Evolutionary conservation across 2,329 filamentous ascomycete species (phyloP).

Genomic region (Exophiala phaeomuriformis): DNA sequence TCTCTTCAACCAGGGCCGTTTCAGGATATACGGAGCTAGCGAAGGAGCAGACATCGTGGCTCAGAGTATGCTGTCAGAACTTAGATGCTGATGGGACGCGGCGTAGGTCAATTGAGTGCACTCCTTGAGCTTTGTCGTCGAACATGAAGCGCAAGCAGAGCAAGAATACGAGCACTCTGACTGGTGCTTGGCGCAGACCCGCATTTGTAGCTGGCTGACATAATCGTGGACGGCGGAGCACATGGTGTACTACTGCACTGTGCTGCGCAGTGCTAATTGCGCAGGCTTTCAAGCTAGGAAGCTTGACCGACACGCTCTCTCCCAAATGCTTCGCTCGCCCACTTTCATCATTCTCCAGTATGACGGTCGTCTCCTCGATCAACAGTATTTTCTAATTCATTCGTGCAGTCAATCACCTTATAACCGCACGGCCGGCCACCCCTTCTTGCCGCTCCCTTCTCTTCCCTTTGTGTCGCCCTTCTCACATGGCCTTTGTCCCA

Average conservation of each 20-base stretch:
- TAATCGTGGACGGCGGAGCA: too few species aligned
- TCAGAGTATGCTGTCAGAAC: neutral
- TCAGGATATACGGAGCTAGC: constrained; percentile 67
- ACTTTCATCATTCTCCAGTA: constrained; percentile 13
- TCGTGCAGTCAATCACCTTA: neutral
- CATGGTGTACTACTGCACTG: neutral
- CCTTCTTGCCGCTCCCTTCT: neutral
- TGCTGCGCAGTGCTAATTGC: neutral
- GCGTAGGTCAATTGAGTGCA: neutral
- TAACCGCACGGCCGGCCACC: too few species aligned
- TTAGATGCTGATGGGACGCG: neutral
- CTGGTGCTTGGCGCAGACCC: constrained; percentile 1
- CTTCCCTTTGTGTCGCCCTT: neutral
- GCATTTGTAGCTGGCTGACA: neutral
- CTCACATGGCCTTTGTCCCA: constrained; percentile 15
- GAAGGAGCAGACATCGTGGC: constrained; percentile 63
- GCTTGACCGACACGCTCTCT: constrained; percentile 3
- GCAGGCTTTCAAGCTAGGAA: constrained; percentile 8
- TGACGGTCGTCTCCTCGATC: neutral
- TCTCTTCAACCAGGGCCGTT: constrained; percentile 77
- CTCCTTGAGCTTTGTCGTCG: neutral
- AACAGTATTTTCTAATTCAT: neutral
- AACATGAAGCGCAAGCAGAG: neutral
- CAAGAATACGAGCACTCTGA: neutral
- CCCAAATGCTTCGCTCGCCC: constrained; percentile 2